Percentiles rank a stretch among this genome's conserved stretches.
Conservation (phyloP, 768 basidiomycete species). For the Rhizopogon vulgaris region DNA sequence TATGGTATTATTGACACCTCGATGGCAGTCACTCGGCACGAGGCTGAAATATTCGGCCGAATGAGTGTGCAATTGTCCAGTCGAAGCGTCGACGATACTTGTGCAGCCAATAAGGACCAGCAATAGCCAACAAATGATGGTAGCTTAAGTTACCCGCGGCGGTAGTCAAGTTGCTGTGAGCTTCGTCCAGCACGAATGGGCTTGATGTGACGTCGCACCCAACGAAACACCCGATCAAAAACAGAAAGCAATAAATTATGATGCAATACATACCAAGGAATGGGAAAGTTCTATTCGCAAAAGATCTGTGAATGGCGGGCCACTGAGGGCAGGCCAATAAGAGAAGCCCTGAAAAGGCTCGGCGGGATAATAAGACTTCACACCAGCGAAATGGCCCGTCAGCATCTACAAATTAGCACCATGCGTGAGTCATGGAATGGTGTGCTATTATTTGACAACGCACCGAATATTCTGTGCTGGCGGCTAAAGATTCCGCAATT, state of each 20-base stretch:
- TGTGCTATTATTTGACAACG: neutral
- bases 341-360: neutral
- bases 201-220: neutral
- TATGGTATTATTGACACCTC: neutral
- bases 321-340: no score
- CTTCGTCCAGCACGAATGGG: neutral
- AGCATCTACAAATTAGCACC: neutral
- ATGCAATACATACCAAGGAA: neutral
- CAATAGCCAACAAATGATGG: neutral
- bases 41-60: neutral
- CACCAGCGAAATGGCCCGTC: neutral
- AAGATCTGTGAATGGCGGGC: neutral
- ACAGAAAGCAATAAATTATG: neutral
- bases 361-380: neutral
- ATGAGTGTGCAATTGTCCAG: no score
- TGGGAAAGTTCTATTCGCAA: neutral
- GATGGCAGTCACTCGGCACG: neutral
- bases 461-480: neutral
- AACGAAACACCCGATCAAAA: neutral
- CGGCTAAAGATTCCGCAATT: neutral
- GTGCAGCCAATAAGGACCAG: neutral
- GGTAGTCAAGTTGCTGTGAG: neutral
- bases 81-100: neutral
- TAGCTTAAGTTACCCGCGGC: neutral
- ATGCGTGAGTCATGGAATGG: neutral